These are phyloP conservation scores for Acer campestre DNA, from an alignment of 345 rosid species.

Conservation along the genomic window DNA sequence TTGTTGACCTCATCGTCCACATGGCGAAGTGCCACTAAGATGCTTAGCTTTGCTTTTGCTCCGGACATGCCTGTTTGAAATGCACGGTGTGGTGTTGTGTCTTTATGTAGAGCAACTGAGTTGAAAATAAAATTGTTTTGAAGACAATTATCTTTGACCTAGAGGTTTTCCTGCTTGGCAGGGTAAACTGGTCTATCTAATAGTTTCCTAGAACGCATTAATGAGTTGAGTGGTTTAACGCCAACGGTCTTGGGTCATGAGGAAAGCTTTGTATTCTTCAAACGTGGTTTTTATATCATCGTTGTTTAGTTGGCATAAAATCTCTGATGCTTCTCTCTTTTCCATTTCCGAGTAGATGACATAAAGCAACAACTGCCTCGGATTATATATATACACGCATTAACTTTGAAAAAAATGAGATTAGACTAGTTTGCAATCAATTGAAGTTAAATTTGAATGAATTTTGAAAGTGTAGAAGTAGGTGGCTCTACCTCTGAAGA, in stretches of 20 bases:
- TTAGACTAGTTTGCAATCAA: too few relatives aligned
- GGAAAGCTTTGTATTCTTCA: neutral
- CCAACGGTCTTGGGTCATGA: neutral
- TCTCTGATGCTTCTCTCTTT: neutral
- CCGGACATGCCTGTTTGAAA: neutral
- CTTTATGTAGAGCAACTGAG: conserved; percentile 7
- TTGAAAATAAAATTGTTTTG: conserved; percentile 13
- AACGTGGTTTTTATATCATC: neutral
- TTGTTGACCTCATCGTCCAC: conserved; percentile 60
- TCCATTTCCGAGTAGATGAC: neutral
- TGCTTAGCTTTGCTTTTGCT: neutral
- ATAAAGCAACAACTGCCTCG: neutral
- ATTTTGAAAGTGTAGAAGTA: too few relatives aligned
- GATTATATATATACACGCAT: too few relatives aligned
- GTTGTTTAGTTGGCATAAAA: neutral
- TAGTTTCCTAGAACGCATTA: neutral
- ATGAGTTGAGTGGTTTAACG: neutral
- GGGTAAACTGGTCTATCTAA: neutral
- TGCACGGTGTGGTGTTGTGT: neutral
- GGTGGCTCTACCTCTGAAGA: too few relatives aligned
- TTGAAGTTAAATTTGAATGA: too few relatives aligned
- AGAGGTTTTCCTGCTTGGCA: conserved; percentile 1
- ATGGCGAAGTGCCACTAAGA: conserved; percentile 37
- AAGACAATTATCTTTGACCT: neutral
- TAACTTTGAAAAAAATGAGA: too few relatives aligned